Base-by-base conservation (phyloP, 768 basidiomycete genomes). In the Leccinum boreale region DNA sequence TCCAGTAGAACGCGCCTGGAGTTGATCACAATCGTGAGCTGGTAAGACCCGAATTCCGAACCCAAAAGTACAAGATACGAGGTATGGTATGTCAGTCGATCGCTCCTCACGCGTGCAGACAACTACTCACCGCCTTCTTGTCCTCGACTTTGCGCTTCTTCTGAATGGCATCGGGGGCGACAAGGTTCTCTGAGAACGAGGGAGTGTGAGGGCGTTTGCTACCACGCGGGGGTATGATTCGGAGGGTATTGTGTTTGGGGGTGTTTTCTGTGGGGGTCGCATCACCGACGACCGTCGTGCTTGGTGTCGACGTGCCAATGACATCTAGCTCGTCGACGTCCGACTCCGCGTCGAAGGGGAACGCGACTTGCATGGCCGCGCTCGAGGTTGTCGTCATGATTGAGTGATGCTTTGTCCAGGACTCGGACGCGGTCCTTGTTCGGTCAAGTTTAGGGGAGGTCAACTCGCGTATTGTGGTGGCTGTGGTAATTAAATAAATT, bases 1-100 rank as follows among this genome's bases (percentile, higher is more conserved):
- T 83, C 81, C 31, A 78, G 64, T 1, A 63, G 60, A 5, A 72
- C 70, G 46, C 75, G 74, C 55, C 71, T 78, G 44, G 65, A 62
- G 49, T 77, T 77, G 15, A 73, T 62, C 5, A 71, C 66, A 39
- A 74, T 66, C 2, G 81, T 84, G 52, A 74, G 69, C 82, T 83
- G 19, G 19, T 44, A 11, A 19, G 4, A 14, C 31, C 35, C 35
- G 10, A 17, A 3, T 33, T n/a, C 42, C 42, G 19, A 17, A 50
- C 4, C 19, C 31, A 21, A 24, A 10, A 4, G 42, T 12, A 26
- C 28, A 24, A 17, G 42, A 33, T 4, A 39, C 28, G 10, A 10
- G 5, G 3, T 3, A 10, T 28, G 49, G 46, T 19, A 6, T 17
- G 44, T 66, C 36, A 60, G 54, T 33, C 28, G 28, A 28, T 28